Evolutionary conservation across 2,329 filamentous ascomycete genomes (phyloP).

Genomic region (Xylaria sp.): DNA sequence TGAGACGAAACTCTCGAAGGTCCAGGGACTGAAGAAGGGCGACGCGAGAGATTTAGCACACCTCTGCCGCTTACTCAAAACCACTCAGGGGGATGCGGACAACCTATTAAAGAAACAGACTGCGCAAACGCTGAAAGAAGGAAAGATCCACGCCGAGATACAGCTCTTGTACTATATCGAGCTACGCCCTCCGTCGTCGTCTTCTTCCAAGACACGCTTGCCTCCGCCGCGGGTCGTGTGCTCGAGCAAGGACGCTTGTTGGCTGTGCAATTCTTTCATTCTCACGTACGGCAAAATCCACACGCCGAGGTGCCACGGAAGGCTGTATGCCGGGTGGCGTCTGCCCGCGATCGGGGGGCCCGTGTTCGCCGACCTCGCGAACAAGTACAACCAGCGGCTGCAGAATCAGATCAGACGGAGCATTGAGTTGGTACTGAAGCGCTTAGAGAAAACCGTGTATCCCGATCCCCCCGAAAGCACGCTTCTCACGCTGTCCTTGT

Average conservation of each 20-base stretch:
- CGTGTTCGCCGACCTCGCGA: neutral
- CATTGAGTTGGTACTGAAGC: slow-evolving; percentile 11
- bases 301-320: slow-evolving; percentile 47
- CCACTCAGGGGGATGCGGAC: slow-evolving; percentile 3
- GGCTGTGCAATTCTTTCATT: slow-evolving; percentile 54
- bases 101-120: slow-evolving; percentile 16
- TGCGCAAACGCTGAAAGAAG: slow-evolving; percentile 22
- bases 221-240: slow-evolving; percentile 43
- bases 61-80: slow-evolving; percentile 6
- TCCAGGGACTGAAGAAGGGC: slow-evolving; percentile 7
- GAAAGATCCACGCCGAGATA: slow-evolving; percentile 54
- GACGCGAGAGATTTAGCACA: neutral
- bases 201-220: slow-evolving; percentile 11
- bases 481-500: slow-evolving; percentile 10
- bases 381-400: slow-evolving; percentile 19
- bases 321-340: slow-evolving; percentile 49
- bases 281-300: slow-evolving; percentile 43
- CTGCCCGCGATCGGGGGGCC: slow-evolving; percentile 36
- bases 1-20: slow-evolving; percentile 7
- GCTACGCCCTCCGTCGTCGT: slow-evolving; percentile 1
- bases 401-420: slow-evolving; percentile 3
- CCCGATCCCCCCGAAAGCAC: slow-evolving; percentile 25
- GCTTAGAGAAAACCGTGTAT: slow-evolving; percentile 5
- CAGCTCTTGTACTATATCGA: slow-evolving; percentile 51
- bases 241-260: slow-evolving; percentile 55